Conservation (phyloP, 768 basidiomycete species). For the Collybia mongolica region DNA sequence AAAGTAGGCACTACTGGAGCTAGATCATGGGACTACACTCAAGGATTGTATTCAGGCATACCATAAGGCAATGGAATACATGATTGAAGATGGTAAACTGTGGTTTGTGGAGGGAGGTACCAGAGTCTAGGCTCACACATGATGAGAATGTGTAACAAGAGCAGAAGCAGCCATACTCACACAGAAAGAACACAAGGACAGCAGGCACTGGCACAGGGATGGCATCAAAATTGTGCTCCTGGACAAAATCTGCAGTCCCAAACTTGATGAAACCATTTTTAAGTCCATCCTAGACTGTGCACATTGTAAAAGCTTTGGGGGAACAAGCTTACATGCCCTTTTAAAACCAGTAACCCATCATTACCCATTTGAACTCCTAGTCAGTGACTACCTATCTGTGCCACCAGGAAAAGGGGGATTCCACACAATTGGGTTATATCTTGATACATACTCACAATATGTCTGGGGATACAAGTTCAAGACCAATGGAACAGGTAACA, state of each 20-base stretch:
- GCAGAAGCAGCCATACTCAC: not conserved
- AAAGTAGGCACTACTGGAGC: constrained; percentile 14
- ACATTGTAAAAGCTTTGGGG: constrained; percentile 30
- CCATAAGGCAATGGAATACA: constrained; percentile 4
- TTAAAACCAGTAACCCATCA: constrained; percentile 31
- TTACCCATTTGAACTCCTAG: constrained; percentile 35
- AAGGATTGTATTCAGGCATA: not conserved
- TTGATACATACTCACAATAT: constrained; percentile 28
- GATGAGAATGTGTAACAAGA: constrained; percentile 6
- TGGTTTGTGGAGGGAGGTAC: constrained; percentile 6
- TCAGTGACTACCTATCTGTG: constrained; percentile 15
- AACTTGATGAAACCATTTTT: not conserved
- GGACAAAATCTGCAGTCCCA: not conserved
- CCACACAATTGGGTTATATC: constrained; percentile 10
- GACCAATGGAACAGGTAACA: not conserved
- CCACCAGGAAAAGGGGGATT: constrained; percentile 30
- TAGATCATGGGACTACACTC: not conserved
- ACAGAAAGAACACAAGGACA: not conserved
- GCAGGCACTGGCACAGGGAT: not conserved
- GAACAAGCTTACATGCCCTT: constrained; percentile 26
- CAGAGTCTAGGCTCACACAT: not conserved
- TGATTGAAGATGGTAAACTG: constrained; percentile 13
- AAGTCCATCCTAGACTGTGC: not conserved
- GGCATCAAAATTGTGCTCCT: not conserved
- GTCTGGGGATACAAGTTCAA: constrained; percentile 29